Conservation (phyloP, 495 filamentous ascomycete genomes). For the Cudoniella acicularis region DNA sequence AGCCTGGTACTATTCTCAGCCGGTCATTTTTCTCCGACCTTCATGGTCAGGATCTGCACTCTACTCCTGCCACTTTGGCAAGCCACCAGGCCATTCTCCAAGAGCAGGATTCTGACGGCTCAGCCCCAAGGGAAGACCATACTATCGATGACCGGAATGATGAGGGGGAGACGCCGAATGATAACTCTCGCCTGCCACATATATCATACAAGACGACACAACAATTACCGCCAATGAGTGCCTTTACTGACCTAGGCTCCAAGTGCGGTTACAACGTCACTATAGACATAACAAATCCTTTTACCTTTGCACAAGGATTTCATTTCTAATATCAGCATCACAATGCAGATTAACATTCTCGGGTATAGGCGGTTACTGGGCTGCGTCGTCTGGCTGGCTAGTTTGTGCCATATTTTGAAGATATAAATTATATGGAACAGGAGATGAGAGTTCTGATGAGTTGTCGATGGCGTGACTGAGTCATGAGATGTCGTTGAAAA, state of each 20-base stretch:
- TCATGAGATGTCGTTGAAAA: too few species aligned
- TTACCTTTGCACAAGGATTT: too few species aligned
- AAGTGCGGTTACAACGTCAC: too few species aligned
- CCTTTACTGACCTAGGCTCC: slow-evolving; percentile 6
- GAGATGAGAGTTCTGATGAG: too few species aligned
- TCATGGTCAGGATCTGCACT: slow-evolving; percentile 15
- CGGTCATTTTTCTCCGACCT: slow-evolving; percentile 16
- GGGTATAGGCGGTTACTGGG: too few species aligned
- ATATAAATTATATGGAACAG: too few species aligned
- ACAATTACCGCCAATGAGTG: slow-evolving; percentile 5
- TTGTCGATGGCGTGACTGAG: too few species aligned
- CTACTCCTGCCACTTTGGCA: slow-evolving; percentile 15
- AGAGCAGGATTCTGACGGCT: slow-evolving; percentile 8
- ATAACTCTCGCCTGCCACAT: slow-evolving; percentile 12
- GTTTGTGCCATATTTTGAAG: too few species aligned
- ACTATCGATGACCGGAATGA: slow-evolving; percentile 9
- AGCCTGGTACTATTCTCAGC: slow-evolving; percentile 16
- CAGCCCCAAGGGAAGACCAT: slow-evolving; percentile 4
- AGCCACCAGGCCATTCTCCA: slow-evolving; percentile 15
- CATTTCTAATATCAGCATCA: too few species aligned
- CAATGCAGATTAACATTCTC: too few species aligned
- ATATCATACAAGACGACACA: slow-evolving; percentile 11
- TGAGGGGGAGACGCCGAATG: slow-evolving; percentile 4
- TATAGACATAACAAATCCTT: too few species aligned
- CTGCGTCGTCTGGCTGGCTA: too few species aligned